Evolutionary conservation across 2,329 filamentous ascomycete genomes (phyloP).

Genomic region (Colletotrichum brevisporum): DNA sequence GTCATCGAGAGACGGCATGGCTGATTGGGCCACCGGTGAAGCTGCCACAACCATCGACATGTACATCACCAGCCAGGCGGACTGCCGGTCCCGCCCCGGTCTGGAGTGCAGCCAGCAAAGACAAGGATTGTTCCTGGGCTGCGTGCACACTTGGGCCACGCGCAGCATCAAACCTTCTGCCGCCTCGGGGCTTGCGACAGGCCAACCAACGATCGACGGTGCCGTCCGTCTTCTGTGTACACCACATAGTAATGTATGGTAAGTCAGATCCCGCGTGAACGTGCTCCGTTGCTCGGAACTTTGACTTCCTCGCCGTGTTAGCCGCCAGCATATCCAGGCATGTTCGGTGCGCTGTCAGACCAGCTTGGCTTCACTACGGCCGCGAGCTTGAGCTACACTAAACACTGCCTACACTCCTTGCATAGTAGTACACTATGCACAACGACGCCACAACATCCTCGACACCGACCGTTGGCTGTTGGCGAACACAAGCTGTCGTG

Average conservation of each 20-base stretch:
- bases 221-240: neutral
- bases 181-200: slow-evolving; percentile 4
- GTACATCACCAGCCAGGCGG: slow-evolving; percentile 18
- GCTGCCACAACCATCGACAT: neutral
- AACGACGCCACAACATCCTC: slow-evolving; percentile 4
- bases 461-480: slow-evolving; percentile 4
- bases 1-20: neutral
- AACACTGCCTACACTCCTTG: neutral
- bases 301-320: slow-evolving; percentile 25
- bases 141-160: slow-evolving; percentile 5
- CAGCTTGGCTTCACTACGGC: slow-evolving; percentile 18
- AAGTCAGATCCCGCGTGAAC: slow-evolving; percentile 24
- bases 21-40: slow-evolving; percentile 19
- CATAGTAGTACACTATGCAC: slow-evolving; percentile 3
- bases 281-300: slow-evolving; percentile 26
- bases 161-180: slow-evolving; percentile 17
- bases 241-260: too few relatives aligned
- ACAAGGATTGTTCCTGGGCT: slow-evolving; percentile 10
- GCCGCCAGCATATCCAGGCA: slow-evolving; percentile 20
- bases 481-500: slow-evolving; percentile 13
- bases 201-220: slow-evolving; percentile 16
- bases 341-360: slow-evolving; percentile 31
- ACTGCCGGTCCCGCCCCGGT: slow-evolving; percentile 18
- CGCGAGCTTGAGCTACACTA: slow-evolving; percentile 7
- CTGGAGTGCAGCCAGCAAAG: neutral